phyloP scores from a whole-genome alignment of 768 basidiomycete species.

The Cystobasidium tubakii region DNA sequence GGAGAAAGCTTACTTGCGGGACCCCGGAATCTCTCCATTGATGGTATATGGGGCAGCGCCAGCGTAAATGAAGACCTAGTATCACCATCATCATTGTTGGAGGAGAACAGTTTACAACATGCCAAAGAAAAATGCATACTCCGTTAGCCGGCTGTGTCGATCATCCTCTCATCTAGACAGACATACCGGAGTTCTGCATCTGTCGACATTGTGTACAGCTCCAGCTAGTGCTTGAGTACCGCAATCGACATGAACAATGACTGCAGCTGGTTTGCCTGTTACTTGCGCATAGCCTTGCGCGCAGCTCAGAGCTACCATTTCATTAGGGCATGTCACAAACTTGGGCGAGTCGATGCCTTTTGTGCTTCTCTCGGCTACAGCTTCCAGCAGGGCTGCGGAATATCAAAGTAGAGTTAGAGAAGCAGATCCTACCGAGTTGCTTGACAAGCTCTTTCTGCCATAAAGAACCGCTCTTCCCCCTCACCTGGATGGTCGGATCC shows the following conservation, averaged over 20 bases:
- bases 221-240: conserved; percentile 16
- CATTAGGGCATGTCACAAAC: conserved; percentile 66
- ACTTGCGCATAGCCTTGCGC: conserved; percentile 68
- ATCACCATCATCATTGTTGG: not conserved
- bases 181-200: conserved; percentile 55
- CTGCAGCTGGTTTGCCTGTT: conserved; percentile 63
- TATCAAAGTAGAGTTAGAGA: not conserved
- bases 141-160: not conserved
- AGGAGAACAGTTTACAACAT: not conserved
- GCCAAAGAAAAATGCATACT: no score
- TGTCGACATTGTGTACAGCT: conserved; percentile 67
- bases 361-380: conserved; percentile 57
- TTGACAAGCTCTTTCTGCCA: no score
- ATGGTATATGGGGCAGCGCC: conserved; percentile 62
- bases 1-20: conserved; percentile 58
- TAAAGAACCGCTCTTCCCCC: no score
- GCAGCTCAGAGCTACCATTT: conserved; percentile 68
- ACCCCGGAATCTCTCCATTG: conserved; percentile 59
- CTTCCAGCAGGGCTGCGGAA: conserved; percentile 58
- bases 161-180: not conserved
- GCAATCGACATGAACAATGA: conserved; percentile 58
- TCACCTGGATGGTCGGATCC: conserved; percentile 63
- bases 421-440: no score
- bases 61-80: conserved; percentile 60
- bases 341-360: conserved; percentile 52